Conservation (phyloP, 805 yeast genomes). For the Hermanozyma aechmeae region DNA sequence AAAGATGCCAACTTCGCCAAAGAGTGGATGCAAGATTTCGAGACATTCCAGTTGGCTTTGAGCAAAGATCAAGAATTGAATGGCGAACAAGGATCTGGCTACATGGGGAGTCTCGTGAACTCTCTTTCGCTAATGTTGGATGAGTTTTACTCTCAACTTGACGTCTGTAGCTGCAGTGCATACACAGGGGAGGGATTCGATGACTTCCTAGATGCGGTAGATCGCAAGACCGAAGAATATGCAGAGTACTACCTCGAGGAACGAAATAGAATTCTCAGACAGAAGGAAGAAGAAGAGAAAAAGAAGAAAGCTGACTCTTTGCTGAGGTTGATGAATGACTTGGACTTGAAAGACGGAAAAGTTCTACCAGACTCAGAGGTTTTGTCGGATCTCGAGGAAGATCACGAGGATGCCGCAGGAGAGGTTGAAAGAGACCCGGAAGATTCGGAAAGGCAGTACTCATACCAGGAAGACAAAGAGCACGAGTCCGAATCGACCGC, state of each 20-base stretch:
- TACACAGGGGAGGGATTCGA: constrained; percentile 93
- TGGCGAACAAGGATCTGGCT: constrained; percentile 65
- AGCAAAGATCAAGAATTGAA: constrained; percentile 57
- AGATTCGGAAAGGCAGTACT: constrained; percentile 51
- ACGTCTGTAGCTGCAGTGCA: constrained; percentile 87
- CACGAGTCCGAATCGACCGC: constrained; percentile 48
- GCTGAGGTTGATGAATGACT: constrained; percentile 71
- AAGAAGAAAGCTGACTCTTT: constrained; percentile 63
- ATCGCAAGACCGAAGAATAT: constrained; percentile 80
- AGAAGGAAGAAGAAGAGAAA: constrained; percentile 70
- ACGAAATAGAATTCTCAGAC: constrained; percentile 69
- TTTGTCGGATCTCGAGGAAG: constrained; percentile 43
- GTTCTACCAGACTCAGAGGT: constrained; percentile 32
- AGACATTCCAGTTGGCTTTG: constrained; percentile 76
- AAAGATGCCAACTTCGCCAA: constrained; percentile 77
- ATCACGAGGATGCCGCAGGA: constrained; percentile 39
- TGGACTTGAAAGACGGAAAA: constrained; percentile 48
- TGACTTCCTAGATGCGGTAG: constrained; percentile 79
- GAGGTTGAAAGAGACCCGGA: constrained; percentile 39
- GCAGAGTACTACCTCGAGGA: constrained; percentile 76
- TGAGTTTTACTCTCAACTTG: constrained; percentile 88
- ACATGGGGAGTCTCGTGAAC: constrained; percentile 88
- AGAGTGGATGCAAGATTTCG: constrained; percentile 98
- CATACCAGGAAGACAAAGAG: constrained; percentile 58
- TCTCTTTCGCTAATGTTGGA: constrained; percentile 95